These are phyloP conservation scores for Colletotrichum eremochloae DNA, from an alignment of 2,329 filamentous ascomycete species.

Conservation along the genomic window DNA sequence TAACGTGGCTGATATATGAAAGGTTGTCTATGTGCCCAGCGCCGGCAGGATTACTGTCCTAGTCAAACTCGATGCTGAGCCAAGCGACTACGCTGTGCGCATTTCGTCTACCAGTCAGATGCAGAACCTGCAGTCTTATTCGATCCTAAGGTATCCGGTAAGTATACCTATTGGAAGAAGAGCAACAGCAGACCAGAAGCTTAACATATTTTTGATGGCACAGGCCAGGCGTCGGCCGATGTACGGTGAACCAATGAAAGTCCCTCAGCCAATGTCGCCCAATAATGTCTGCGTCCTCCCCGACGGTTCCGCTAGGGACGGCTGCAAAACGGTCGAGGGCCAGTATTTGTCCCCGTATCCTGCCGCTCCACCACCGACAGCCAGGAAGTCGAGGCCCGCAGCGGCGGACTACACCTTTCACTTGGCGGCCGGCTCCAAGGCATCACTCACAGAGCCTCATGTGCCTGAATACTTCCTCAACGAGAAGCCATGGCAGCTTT, in stretches of 20 bases:
- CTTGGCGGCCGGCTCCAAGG: conserved; percentile 19
- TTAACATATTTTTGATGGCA: not conserved
- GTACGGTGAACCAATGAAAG: conserved; percentile 42
- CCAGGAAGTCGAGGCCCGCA: conserved; percentile 38
- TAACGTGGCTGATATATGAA: not conserved
- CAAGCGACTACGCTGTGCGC: conserved; percentile 45
- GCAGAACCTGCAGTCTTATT: conserved; percentile 46
- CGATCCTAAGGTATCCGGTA: conserved; percentile 42
- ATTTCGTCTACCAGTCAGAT: conserved; percentile 44
- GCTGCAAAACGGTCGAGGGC: conserved; percentile 35
- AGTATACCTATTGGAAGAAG: not conserved
- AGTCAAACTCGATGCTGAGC: conserved; percentile 42
- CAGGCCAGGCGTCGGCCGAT: conserved; percentile 36
- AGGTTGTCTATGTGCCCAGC: conserved; percentile 43
- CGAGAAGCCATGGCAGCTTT: conserved; percentile 39
- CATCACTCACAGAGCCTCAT: conserved; percentile 26
- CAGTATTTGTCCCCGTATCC: conserved; percentile 40
- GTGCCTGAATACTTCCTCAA: conserved; percentile 33
- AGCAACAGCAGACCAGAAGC: not conserved
- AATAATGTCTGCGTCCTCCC: conserved; percentile 41
- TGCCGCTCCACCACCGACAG: conserved; percentile 16
- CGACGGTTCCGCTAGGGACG: conserved; percentile 32
- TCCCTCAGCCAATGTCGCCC: conserved; percentile 27
- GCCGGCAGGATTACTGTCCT: conserved; percentile 44
- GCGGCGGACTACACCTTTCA: conserved; percentile 31